Percentiles rank a stretch among this genome's conserved stretches.
Conservation (phyloP, 495 filamentous ascomycete species). For the Penicillium verhagenii region DNA sequence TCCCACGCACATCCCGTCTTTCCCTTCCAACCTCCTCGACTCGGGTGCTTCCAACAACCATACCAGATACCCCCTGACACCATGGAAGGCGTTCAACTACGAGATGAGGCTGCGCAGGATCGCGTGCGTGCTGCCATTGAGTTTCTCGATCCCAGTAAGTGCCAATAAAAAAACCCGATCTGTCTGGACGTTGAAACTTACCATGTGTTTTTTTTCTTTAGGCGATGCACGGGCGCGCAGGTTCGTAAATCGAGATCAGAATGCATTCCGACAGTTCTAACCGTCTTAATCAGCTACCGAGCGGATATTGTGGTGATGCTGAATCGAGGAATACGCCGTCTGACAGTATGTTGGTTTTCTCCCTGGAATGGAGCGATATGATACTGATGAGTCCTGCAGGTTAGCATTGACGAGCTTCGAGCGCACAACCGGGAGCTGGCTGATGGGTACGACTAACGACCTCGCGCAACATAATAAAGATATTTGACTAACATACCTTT, state of each 20-base stretch:
- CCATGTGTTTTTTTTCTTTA: slow-evolving; percentile 18
- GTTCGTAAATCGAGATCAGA: slow-evolving; percentile 27
- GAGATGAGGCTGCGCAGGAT: slow-evolving; percentile 78
- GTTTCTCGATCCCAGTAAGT: slow-evolving; percentile 82
- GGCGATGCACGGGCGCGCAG: slow-evolving; percentile 59
- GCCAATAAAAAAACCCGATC: background rate
- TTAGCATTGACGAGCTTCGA: slow-evolving; percentile 93
- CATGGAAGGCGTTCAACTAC: slow-evolving; percentile 73
- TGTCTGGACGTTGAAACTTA: slow-evolving; percentile 16
- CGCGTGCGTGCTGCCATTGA: slow-evolving; percentile 77
- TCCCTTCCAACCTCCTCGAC: slow-evolving; percentile 16
- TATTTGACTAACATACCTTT: background rate
- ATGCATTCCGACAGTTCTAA: slow-evolving; percentile 12
- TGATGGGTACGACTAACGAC: slow-evolving; percentile 57
- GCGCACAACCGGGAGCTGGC: slow-evolving; percentile 86
- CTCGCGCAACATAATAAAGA: background rate
- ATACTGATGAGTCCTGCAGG: slow-evolving; percentile 43
- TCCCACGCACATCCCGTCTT: slow-evolving; percentile 4
- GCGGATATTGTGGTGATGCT: slow-evolving; percentile 91
- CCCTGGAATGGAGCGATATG: background rate
- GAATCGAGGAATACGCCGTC: slow-evolving; percentile 75
- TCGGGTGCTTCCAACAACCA: slow-evolving; percentile 11
- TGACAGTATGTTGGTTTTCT: slow-evolving; percentile 45
- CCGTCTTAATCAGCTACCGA: slow-evolving; percentile 56
- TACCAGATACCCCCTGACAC: slow-evolving; percentile 18